Conservation (phyloP, 129 eudicot genomes). For the Logfia minima region DNA sequence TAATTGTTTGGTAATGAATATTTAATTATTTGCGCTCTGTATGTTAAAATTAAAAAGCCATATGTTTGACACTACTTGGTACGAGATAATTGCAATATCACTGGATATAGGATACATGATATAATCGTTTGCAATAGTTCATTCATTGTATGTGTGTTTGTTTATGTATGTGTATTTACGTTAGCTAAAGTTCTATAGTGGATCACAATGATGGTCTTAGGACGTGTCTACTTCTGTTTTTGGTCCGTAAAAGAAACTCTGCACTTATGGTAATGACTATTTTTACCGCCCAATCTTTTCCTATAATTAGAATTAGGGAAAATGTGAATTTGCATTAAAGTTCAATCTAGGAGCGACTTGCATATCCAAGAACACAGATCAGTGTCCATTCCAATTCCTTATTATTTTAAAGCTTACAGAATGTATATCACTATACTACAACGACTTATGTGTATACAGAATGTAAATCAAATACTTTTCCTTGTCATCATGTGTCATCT, state of each 20-base stretch:
- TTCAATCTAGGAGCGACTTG: background rate
- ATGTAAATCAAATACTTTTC: too few species aligned
- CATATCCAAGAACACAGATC: background rate
- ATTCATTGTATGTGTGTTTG: background rate
- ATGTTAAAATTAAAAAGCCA: background rate
- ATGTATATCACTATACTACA: too few species aligned
- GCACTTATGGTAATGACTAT: background rate
- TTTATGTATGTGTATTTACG: too few species aligned
- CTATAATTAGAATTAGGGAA: too few species aligned
- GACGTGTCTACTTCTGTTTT: too few species aligned
- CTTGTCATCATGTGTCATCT: too few species aligned
- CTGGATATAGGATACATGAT: too few species aligned
- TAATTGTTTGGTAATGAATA: background rate
- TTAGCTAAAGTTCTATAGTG: background rate
- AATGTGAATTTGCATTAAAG: background rate
- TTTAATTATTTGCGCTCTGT: background rate
- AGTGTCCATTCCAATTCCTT: background rate
- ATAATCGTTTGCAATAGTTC: background rate
- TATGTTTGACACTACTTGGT: background rate
- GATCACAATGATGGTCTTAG: too few species aligned
- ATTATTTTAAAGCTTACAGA: background rate
- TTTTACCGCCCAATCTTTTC: too few species aligned
- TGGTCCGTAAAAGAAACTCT: too few species aligned
- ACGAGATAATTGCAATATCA: too few species aligned
- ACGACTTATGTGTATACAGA: too few species aligned